phyloP scores from a whole-genome alignment of 306 rosid species.

The Ziziphus jujuba region DNA sequence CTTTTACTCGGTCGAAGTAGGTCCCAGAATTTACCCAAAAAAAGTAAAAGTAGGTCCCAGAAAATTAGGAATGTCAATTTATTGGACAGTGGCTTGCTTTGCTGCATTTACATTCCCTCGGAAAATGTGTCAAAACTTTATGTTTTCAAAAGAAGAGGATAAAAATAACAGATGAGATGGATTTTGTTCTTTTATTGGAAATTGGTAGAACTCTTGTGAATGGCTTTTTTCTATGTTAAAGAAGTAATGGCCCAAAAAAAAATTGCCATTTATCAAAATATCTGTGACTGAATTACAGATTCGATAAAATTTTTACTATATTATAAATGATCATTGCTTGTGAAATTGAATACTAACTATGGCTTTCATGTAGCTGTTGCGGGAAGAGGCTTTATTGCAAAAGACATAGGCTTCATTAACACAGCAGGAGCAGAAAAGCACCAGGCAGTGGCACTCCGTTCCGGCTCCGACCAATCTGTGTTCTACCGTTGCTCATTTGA shows the following conservation, averaged over 20 bases:
- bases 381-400: conserved; percentile 88
- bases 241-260: too few relatives aligned
- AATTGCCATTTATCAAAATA: too few relatives aligned
- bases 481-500: conserved; percentile 63
- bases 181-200: neutral
- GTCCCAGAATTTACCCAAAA: too few relatives aligned
- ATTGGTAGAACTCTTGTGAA: too few relatives aligned
- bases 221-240: too few relatives aligned
- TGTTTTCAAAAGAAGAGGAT: neutral
- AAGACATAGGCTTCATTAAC: conserved; percentile 68
- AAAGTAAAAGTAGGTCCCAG: too few relatives aligned
- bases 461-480: conserved; percentile 78
- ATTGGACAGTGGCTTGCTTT: neutral
- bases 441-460: conserved; percentile 88
- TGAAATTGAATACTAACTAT: neutral
- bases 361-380: conserved; percentile 48
- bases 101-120: conserved; percentile 2
- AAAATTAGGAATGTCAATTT: neutral
- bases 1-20: neutral
- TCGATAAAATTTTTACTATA: too few relatives aligned
- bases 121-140: neutral
- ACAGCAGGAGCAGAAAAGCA: conserved; percentile 78
- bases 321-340: too few relatives aligned
- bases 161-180: neutral
- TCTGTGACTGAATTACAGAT: too few relatives aligned